phyloP scores from a whole-genome alignment of 2,329 filamentous ascomycete species.

The Epichloe brachyelytri region DNA sequence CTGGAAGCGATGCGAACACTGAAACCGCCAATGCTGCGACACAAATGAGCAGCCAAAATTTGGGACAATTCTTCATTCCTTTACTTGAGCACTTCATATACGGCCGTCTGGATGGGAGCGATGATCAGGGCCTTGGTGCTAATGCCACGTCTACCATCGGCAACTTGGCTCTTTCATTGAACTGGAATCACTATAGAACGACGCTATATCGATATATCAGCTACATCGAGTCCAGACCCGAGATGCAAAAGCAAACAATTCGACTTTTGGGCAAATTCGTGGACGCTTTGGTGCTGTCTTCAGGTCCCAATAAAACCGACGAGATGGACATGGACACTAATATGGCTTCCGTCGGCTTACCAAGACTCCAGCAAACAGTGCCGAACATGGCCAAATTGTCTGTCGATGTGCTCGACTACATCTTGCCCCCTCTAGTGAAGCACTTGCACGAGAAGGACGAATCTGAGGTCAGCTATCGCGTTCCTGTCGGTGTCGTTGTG shows the following conservation, averaged over 20 bases:
- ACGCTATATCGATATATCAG: slow-evolving; percentile 73
- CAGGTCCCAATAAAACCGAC: slow-evolving; percentile 25
- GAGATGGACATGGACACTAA: slow-evolving; percentile 30
- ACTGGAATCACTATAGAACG: slow-evolving; percentile 83
- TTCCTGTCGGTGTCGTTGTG: slow-evolving; percentile 78
- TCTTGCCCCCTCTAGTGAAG: slow-evolving; percentile 66
- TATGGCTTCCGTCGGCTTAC: slow-evolving; percentile 13
- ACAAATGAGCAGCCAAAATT: slow-evolving; percentile 60
- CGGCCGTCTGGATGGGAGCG: slow-evolving; percentile 55
- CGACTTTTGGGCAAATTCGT: slow-evolving; percentile 69
- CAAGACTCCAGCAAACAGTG: slow-evolving; percentile 48
- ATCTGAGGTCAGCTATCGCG: slow-evolving; percentile 80
- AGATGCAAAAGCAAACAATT: slow-evolving; percentile 75
- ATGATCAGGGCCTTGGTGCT: slow-evolving; percentile 76
- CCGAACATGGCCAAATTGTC: slow-evolving; percentile 55
- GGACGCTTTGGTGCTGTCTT: slow-evolving; percentile 56
- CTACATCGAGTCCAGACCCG: slow-evolving; percentile 68
- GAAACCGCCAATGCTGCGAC: slow-evolving; percentile 49
- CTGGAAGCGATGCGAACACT: slow-evolving; percentile 72
- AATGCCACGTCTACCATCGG: slow-evolving; percentile 77
- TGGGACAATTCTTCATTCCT: slow-evolving; percentile 79
- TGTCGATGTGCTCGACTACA: slow-evolving; percentile 58
- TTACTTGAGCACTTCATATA: slow-evolving; percentile 92
- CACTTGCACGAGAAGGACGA: slow-evolving; percentile 94
- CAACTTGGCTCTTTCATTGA: slow-evolving; percentile 58